These are phyloP conservation scores for Sporothrix variecibatus DNA, from an alignment of 2,329 filamentous ascomycete species.

Conservation along the genomic window DNA sequence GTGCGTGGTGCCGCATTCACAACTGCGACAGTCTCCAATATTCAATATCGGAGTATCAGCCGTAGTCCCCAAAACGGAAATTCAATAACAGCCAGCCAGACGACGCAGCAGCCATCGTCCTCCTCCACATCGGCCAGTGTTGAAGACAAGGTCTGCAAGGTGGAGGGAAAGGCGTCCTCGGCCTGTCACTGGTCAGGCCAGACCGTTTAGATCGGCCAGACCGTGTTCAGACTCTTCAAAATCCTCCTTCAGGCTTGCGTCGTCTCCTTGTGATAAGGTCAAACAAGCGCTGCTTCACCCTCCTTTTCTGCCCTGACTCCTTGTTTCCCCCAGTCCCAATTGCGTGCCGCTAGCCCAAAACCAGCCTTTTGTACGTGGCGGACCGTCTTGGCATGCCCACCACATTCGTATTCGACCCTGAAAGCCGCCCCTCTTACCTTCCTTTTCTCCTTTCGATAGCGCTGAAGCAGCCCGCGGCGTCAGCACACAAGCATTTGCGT, in stretches of 20 bases:
- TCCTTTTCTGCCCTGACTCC: background rate
- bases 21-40: background rate
- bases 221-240: background rate
- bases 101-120: background rate
- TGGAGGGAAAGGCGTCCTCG: background rate
- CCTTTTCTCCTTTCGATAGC: background rate
- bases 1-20: background rate
- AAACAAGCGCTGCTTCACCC: background rate
- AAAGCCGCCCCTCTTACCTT: background rate
- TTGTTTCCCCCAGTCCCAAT: background rate
- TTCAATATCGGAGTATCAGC: background rate
- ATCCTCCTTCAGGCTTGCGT: background rate
- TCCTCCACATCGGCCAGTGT: background rate
- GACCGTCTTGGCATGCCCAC: constrained; percentile 24
- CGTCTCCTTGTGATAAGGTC: background rate
- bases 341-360: constrained; percentile 19
- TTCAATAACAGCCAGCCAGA: background rate
- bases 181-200: background rate
- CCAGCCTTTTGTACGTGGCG: constrained; percentile 7
- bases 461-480: background rate
- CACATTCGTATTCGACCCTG: constrained; percentile 18
- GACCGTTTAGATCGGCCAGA: background rate
- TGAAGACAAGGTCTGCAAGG: constrained; percentile 14
- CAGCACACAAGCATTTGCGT: background rate
- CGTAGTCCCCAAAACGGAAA: background rate